Conservation (phyloP, 495 filamentous ascomycete genomes). For the Talaromyces adpressus region DNA sequence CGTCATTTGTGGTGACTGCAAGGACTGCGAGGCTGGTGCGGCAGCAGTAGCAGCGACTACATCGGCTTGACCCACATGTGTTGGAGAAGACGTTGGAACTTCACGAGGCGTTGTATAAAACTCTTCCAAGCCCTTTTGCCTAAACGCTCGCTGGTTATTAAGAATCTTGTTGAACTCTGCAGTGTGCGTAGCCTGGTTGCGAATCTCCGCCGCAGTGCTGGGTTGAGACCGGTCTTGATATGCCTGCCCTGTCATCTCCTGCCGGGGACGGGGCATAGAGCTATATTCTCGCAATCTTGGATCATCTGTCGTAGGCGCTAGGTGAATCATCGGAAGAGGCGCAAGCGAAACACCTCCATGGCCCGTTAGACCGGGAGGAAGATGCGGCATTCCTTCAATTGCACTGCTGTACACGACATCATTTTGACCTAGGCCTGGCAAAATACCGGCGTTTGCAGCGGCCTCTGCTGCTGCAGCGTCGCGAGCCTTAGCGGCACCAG, state of each 20-base stretch:
- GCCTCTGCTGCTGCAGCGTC: slow-evolving; percentile 64
- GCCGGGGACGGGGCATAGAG: slow-evolving; percentile 74
- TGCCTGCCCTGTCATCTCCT: slow-evolving; percentile 81
- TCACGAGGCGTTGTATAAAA: slow-evolving; percentile 76
- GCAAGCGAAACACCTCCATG: slow-evolving; percentile 54
- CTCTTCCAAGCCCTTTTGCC: slow-evolving; percentile 67
- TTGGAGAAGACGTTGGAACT: slow-evolving; percentile 46
- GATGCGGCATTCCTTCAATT: slow-evolving; percentile 56
- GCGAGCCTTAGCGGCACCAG: slow-evolving; percentile 80
- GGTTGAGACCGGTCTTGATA: slow-evolving; percentile 84
- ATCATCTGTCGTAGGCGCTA: slow-evolving; percentile 69
- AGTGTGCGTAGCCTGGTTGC: slow-evolving; percentile 80
- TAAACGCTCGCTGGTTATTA: slow-evolving; percentile 64
- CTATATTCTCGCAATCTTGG: slow-evolving; percentile 74
- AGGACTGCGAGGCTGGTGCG: slow-evolving; percentile 38
- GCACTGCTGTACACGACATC: slow-evolving; percentile 80
- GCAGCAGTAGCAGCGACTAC: slow-evolving; percentile 31
- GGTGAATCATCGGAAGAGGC: slow-evolving; percentile 79
- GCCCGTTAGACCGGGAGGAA: slow-evolving; percentile 55
- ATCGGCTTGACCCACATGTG: slow-evolving; percentile 15
- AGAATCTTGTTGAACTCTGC: slow-evolving; percentile 85
- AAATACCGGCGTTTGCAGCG: slow-evolving; percentile 31
- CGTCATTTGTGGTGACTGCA: slow-evolving; percentile 36
- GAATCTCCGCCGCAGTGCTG: slow-evolving; percentile 72
- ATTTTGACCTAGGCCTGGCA: slow-evolving; percentile 53